phyloP scores from a whole-genome alignment of 169 alveolate species.

The Eimeria tenella region DNA sequence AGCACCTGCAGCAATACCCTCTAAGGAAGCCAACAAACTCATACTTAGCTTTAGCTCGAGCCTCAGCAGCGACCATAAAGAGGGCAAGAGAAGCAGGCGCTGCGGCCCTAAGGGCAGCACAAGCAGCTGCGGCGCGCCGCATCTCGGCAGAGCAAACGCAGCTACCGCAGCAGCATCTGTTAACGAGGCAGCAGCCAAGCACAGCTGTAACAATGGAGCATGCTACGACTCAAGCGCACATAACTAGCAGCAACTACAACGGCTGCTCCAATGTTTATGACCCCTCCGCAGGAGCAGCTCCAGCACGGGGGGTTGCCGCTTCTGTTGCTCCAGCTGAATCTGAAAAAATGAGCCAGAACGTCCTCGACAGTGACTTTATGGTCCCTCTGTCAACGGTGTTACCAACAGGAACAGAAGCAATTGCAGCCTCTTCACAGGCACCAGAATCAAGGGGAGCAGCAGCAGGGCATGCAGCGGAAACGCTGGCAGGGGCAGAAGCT shows the following conservation, averaged over 20 bases:
- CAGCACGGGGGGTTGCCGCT: background rate
- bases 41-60: background rate
- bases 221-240: background rate
- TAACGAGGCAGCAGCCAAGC: too few relatives aligned
- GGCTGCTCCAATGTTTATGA: too few relatives aligned
- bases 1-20: background rate
- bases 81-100: conserved; percentile 27
- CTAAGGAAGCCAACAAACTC: conserved; percentile 4
- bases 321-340: background rate
- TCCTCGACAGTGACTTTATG: background rate
- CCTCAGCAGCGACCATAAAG: conserved; percentile 27
- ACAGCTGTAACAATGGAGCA: background rate
- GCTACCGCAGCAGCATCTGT: background rate
- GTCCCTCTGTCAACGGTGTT: background rate
- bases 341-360: background rate
- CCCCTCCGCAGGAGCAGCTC: background rate
- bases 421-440: background rate
- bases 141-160: background rate
- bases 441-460: background rate
- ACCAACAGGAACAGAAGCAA: background rate
- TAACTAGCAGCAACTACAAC: background rate
- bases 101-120: background rate
- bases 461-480: background rate
- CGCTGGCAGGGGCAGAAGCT: background rate
- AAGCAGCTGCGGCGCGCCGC: background rate